Percentiles rank a stretch among this genome's conserved stretches.
Conservation (phyloP, 225 moss, liverwort and hornwort species). For the Bryum argenteum region DNA sequence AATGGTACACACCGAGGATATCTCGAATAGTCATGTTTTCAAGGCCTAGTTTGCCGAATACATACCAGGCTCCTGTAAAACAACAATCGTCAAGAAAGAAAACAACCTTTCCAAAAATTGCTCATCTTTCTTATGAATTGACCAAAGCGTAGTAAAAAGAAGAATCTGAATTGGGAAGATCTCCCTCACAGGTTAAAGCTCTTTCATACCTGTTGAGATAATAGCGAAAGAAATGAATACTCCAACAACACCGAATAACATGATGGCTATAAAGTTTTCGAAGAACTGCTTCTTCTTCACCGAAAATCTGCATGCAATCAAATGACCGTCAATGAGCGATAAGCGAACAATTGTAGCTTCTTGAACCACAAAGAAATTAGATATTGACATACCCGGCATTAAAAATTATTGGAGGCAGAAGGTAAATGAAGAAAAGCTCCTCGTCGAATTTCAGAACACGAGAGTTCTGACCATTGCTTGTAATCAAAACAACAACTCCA, state of each 20-base stretch:
- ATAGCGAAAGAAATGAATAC: slow-evolving; percentile 86
- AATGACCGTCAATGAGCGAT: slow-evolving; percentile 12
- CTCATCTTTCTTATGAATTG: background rate
- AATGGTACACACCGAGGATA: slow-evolving; percentile 54
- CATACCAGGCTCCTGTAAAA: slow-evolving; percentile 51
- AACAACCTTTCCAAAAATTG: background rate
- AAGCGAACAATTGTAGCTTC: background rate
- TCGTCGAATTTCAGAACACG: slow-evolving; percentile 84
- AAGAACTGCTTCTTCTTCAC: slow-evolving; percentile 97
- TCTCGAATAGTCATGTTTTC: slow-evolving; percentile 59
- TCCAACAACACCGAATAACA: slow-evolving; percentile 80
- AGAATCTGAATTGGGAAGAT: background rate
- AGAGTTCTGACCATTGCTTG: slow-evolving; percentile 80
- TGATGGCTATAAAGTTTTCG: slow-evolving; percentile 87
- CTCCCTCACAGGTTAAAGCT: background rate
- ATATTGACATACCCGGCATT: slow-evolving; percentile 68
- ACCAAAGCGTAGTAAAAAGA: background rate
- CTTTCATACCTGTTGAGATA: slow-evolving; percentile 47
- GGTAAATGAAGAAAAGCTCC: slow-evolving; percentile 92
- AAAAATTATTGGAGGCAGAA: slow-evolving; percentile 92
- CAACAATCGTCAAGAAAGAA: slow-evolving; percentile 13
- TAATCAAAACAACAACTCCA: slow-evolving; percentile 66
- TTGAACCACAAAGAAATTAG: background rate
- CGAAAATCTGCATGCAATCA: slow-evolving; percentile 62
- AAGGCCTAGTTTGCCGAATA: slow-evolving; percentile 72